A percentile compares a stretch with the other conserved stretches of the same genome.
phyloP scores from a whole-genome alignment of 1,284 basidiomycete genomes.

The Puccinia brachypodii region DNA sequence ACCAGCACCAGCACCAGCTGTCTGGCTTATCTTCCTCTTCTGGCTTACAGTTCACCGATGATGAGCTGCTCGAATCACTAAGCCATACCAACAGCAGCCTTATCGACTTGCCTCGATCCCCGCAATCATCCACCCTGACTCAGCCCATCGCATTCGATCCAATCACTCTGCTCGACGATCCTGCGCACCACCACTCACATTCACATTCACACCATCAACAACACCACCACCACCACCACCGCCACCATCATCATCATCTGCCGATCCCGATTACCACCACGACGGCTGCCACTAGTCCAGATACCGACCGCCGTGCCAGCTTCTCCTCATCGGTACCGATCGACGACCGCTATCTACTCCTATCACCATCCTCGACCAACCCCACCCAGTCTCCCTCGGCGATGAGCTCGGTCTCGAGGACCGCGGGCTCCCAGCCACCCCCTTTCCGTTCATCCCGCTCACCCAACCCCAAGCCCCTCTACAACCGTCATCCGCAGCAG shows the following conservation, averaged over 20 bases:
- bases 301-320: background rate
- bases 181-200: background rate
- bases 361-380: slow-evolving; percentile 21
- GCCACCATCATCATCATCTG: background rate
- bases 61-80: slow-evolving; percentile 29
- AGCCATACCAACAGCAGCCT: background rate
- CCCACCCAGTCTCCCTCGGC: background rate
- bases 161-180: background rate
- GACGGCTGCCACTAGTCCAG: background rate
- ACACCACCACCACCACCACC: background rate
- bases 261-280: background rate
- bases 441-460: background rate
- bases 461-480: background rate
- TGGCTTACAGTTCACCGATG: slow-evolving; percentile 13
- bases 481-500: background rate
- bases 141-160: background rate
- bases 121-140: background rate
- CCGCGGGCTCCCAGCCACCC: background rate
- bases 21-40: background rate
- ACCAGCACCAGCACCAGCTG: too few species aligned
- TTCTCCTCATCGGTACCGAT: background rate
- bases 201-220: background rate
- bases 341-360: background rate
- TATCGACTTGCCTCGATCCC: background rate
- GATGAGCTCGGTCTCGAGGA: background rate